Evolutionary conservation across 805 yeast genomes (phyloP), one percentile per base, ranked within the genome.

Genomic region (Metschnikowia noctiluminum): DNA sequence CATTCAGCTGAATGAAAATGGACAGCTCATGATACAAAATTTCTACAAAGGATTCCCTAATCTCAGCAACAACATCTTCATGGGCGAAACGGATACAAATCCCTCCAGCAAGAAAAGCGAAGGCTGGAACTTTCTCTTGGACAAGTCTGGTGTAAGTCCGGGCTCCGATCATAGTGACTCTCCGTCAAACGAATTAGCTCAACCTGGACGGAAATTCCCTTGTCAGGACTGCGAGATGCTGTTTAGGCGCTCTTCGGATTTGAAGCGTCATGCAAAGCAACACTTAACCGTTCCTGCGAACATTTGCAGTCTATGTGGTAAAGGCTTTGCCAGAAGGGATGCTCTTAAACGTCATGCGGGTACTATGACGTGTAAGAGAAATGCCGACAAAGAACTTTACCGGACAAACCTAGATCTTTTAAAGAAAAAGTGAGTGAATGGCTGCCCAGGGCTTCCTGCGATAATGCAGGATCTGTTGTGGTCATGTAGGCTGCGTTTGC

Each of bases 311-410:
- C 67, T 74, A 14, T 87, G 95, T 69, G 89, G 88, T 35, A 87
- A 87, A 60, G 91, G 94, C 0, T 87, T 87, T 73, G 92, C 94
- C 1, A 70, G 95, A 42, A 85, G 85, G 58, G 95, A 87, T 66
- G 94, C 94, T 0, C 70, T 87, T 57, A 87, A 86, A 62, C 72
- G 95, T 56, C 95, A 87, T 63, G 72, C 73, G 47, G 85, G 85
- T 43, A 87, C 95, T 0, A 67, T 84, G 52, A 87, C 94, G 0
- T 87, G 95, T 69, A 79, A 79, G 54, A 62, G 94, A 47, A 87
- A 87, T 61, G 77, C 88, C 36, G 84, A 80, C 47, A 78, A 82
- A 60, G 62, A 64, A 47, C 53, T 71, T 21, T 70, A 72, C 46
- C 50, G 59, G 16, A 68, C 65, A 14, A 73, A 73, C 51, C 55